Conservation (phyloP, 208 protist genomes). For the Acanthamoeba culbertsoni region DNA sequence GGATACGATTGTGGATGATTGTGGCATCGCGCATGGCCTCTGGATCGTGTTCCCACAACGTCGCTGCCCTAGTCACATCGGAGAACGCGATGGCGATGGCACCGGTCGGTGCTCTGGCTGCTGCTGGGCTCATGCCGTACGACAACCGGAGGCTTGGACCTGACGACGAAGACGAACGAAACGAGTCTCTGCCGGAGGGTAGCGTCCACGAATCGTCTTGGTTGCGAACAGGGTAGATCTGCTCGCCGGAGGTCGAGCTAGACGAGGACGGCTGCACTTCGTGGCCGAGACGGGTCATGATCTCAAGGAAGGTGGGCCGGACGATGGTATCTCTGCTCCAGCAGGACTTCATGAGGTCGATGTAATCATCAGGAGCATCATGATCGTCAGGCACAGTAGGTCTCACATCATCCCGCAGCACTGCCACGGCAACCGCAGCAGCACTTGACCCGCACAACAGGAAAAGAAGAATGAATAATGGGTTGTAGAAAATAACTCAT, state of each 20-base stretch:
- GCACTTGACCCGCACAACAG: background rate
- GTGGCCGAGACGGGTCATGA: slow-evolving; percentile 45
- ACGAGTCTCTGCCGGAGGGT: background rate
- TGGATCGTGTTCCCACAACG: background rate
- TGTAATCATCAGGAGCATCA: background rate
- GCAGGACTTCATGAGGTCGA: slow-evolving; percentile 33
- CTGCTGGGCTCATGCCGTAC: background rate
- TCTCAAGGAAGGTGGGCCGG: slow-evolving; percentile 38
- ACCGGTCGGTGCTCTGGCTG: background rate
- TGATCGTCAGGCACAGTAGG: background rate
- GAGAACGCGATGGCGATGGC: slow-evolving; percentile 16
- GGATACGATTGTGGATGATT: background rate
- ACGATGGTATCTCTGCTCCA: background rate
- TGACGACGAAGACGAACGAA: background rate
- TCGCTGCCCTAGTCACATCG: background rate
- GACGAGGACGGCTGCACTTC: background rate
- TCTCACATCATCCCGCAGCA: slow-evolving; percentile 21
- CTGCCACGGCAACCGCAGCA: slow-evolving; percentile 19
- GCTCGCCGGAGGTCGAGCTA: background rate
- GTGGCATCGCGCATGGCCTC: background rate
- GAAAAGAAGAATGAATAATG: background rate
- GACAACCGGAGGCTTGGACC: too few species aligned
- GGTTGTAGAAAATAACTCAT: background rate
- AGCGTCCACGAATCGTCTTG: background rate
- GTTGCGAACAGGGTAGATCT: background rate